Evolutionary conservation across 75 land plant species (phyloP), one percentile per base, ranked within the genome.

Genomic region (Picea glauca): DNA sequence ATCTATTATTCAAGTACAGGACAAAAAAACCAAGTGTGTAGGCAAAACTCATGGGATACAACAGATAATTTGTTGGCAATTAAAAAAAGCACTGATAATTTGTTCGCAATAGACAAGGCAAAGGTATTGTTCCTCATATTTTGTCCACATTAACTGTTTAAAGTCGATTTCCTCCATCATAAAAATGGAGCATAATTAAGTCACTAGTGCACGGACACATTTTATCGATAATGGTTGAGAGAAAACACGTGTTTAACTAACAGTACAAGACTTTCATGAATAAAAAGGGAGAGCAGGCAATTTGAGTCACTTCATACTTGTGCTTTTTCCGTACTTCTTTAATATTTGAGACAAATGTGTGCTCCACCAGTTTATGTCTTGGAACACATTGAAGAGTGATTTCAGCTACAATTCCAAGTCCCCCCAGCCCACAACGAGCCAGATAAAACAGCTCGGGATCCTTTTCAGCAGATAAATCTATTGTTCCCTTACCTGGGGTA

Each of bases 341-440:
- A 72, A 89, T 80, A 67, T 88, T 93, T 60, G 98, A 87, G 61
- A 98, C 85, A 79, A 82, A 87, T 32, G 99, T 95, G 66, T 93
- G 91, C 79, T 98, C 99, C 79, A 98, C 85, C 50, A 98, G 92
- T 81, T 87, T 86, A 76, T 93, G 93, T 68, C 91, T 88, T 13
- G 94, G 91, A 31, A 95, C 96, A 88, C 99, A 98, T 70, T 98
- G 98, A 6, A 98, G 83, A 65, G 98, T 96, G 21, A 98, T 96
- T 76, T 98, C 98, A 54, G 99, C 94, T 77, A 98, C 98, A 67
- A 98, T 94, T 79, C 98, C 99, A 76, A 98, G 94, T 1, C 93
- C 95, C 32, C 99, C 99, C 72, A 98, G 88, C 59, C 98, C 99
- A 86, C 98, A 98, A 6, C 98, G 98, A 72, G 98, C 96, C 40